Evolutionary conservation across 768 basidiomycete genomes (phyloP).

Genomic region (Leccinellum rugosiceps): DNA sequence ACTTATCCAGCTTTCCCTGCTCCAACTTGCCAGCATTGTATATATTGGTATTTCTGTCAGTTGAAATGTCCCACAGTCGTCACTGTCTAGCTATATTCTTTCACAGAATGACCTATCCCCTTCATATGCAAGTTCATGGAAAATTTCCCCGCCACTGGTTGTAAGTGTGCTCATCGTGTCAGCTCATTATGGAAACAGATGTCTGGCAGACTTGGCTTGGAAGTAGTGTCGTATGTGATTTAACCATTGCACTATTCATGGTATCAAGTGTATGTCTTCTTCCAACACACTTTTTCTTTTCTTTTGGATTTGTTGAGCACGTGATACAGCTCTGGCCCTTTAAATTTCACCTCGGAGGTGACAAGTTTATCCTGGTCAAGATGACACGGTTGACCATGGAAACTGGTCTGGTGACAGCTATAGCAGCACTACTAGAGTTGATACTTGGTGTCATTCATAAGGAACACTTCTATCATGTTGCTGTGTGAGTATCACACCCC

Average conservation of each 20-base stretch:
- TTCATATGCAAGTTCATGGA: not conserved
- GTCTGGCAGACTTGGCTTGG: slow-evolving; percentile 20
- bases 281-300: not conserved
- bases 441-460: slow-evolving; percentile 7
- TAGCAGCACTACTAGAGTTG: slow-evolving; percentile 18
- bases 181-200: not conserved
- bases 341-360: slow-evolving; percentile 1
- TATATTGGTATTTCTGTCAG: not conserved
- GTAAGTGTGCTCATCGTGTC: not conserved
- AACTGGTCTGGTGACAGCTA: slow-evolving; percentile 23
- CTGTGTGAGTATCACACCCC: slow-evolving; percentile 22
- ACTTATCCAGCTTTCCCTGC: slow-evolving; percentile 16
- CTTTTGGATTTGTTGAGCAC: not conserved
- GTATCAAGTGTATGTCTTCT: slow-evolving; percentile 4
- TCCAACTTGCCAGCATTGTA: slow-evolving; percentile 20
- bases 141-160: slow-evolving; percentile 3
- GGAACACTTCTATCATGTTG: slow-evolving; percentile 8
- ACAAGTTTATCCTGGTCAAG: slow-evolving; percentile 3
- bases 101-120: slow-evolving; percentile 2
- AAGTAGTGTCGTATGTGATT: slow-evolving; percentile 16
- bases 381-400: slow-evolving; percentile 24
- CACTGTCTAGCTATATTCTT: not conserved
- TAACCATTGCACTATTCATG: slow-evolving; percentile 22
- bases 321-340: slow-evolving; percentile 13
- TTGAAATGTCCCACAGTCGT: not conserved